Evolutionary conservation across 441 rosid species (phyloP), one percentile per base, ranked within the genome.

Genomic region (Corymbia citriodora): DNA sequence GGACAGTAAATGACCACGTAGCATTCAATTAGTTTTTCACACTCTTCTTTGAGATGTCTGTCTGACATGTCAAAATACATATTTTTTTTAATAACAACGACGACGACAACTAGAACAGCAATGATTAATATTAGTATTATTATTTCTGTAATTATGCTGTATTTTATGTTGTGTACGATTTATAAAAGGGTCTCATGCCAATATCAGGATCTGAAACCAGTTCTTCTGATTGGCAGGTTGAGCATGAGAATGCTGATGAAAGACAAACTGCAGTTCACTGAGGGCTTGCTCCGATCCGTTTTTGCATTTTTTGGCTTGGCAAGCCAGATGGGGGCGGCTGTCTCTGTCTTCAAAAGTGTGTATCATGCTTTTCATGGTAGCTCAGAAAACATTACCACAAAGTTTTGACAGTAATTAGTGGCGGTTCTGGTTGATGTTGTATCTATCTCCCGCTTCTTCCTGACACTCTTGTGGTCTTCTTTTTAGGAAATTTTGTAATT

Each of bases 201-300:
- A 72, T 40, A 52, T 27, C 74, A 31, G 31, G 74, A n/a, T 81
- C 85, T 55, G 0, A 65, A 8, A 8, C 19, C 2, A 6, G 48
- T 49, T 49, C 87, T 52, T 5, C 18, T 23, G 90, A 33, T 29
- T 63, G 15, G 87, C 90, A 96, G 96, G 95, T 96, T 61, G 97
- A 96, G 94, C 91, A 90, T 83, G 97, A 96, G 91, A 95, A 92
- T 92, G 93, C 90, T 63, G 92, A 88, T 68, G 95, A 92, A 48
- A 93, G 93, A 86, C 93, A 87, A 55, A 86, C 87, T 45, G 91
- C 92, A 33, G 91, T 89, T 61, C 81, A 89, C 7, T 92, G 90
- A 92, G 65, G 53, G 79, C 31, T 40, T 86, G 87, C 87, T 65
- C 40, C 3, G 0, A n/a, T 7, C 36, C 40, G 17, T 65, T 16